Conservation (phyloP, 441 rosid genomes). For the Lepidium campestre region DNA sequence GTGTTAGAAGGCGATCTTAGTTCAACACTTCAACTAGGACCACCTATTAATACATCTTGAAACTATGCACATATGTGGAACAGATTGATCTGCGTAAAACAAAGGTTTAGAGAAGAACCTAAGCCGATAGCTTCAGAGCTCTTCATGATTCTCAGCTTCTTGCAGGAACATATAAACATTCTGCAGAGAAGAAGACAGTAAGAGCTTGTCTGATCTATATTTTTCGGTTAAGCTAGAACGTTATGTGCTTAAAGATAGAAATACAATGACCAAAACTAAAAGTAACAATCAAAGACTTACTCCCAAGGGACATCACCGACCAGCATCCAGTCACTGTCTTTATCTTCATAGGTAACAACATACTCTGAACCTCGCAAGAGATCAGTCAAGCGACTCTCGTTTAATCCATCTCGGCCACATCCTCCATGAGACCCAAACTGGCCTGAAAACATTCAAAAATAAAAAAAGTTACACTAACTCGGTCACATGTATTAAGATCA, state of each 20-base stretch:
- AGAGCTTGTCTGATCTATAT: neutral
- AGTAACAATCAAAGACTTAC: conserved; percentile 40
- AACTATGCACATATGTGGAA: neutral
- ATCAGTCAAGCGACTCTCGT: conserved; percentile 52
- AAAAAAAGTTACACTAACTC: neutral
- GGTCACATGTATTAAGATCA: neutral
- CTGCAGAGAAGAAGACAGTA: conserved; percentile 29
- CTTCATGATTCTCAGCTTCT: conserved; percentile 71
- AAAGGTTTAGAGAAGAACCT: conserved; percentile 30
- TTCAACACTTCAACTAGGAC: neutral
- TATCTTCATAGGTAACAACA: conserved; percentile 78
- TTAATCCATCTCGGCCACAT: conserved; percentile 42
- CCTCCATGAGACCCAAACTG: conserved; percentile 56
- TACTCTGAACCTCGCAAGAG: conserved; percentile 73
- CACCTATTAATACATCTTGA: neutral
- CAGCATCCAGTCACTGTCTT: conserved; percentile 87
- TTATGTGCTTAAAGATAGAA: neutral
- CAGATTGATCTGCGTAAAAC: neutral
- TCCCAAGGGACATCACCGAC: conserved; percentile 93
- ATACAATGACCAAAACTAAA: neutral
- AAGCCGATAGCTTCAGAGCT: conserved; percentile 74
- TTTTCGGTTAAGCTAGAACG: neutral
- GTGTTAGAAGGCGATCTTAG: neutral
- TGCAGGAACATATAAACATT: conserved; percentile 63
- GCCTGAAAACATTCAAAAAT: conserved; percentile 33